Evolutionary conservation across 108 stramenopile species (phyloP), one percentile per base, ranked within the genome.

Genomic region (Nitzschia sp.): DNA sequence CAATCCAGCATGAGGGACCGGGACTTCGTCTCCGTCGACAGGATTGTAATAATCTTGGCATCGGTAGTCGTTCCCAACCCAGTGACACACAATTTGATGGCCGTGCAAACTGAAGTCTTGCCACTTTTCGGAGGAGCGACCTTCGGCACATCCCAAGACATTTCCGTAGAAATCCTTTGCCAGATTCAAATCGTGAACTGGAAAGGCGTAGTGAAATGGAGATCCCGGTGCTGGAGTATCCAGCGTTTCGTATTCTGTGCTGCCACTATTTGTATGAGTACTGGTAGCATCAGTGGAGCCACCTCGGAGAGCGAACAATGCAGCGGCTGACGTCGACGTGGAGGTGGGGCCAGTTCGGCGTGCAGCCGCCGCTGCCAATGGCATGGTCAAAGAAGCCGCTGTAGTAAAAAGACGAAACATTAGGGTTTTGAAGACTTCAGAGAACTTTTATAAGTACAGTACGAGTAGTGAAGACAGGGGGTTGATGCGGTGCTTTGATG

Each of bases 11-110:
- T 99, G 98, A 2, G 97, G 97, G 11, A 99, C 98, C 8, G 98
- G 98, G 0, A 99, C 97, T 54, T 98, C 97, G 69, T 99, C 97
- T 32, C 97, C 97, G 72, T 99, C 98, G 19, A 99, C 98, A 13
- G 98, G 98, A 57, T 99, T 99, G 91, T 80, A 93, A 58, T 88
- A 97, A 71, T 99, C 98, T 19, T 79, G 77, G 68, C 94, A 96
- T 26, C 96, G 84, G 59, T 98, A 99, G 52, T 96, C 86, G 21
- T 82, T 44, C 8, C 96, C 94, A 11, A 95, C 98, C 90, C 88
- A 96, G 69, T 98, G 97, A 57, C 78, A 82, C 0, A 98, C 97
- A 47, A 98, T 92, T 69, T 99, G 98, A 75, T 99, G 97, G 0
- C 98, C 98, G 63, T 93, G 72, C 6, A 99, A 74, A 28, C 76